Evolutionary conservation across 306 rosid species (phyloP), one percentile per base, ranked within the genome.

Genomic region (Cyamopsis tetragonoloba): DNA sequence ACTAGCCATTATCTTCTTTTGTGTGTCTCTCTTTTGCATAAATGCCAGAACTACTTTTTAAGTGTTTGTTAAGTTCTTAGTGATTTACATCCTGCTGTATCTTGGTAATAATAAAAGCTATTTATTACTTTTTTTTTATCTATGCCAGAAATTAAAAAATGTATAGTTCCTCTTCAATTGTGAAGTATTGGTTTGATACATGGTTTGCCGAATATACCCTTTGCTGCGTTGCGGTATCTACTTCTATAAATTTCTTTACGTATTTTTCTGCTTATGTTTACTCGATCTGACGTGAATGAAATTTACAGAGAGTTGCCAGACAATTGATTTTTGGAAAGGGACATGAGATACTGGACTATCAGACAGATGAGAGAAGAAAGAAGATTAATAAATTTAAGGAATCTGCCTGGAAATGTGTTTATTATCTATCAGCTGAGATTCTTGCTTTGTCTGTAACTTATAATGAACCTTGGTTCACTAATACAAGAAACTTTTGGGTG

Each of bases 341-440:
- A 6, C 59, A 65, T 46, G 77, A 47, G 69, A 69, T 1, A 74
- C 63, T 63, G 68, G 84, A 87, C 79, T 54, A 58, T 42, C 39
- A 78, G 60, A 76, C 88, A 0, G 83, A 66, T 5, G 96, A 88
- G 20, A 86, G 79, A 69, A 80, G 71, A 68, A 95, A 84, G 83
- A 95, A 77, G 82, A 95, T 95, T 20, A 85, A 81, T 41, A 95
- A 95, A 53, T 90, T 95, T 48, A 95, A 95, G 82, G 99, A 95
- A 72, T 95, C 99, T 8, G 99, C 97, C 13, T 95, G 99, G 99
- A 95, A 95, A 80, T 95, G 92, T 73, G 42, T 90, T 73, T 95
- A 89, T 80, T 95, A 50, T 85, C 91, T 95, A 28, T 85, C 97
- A 19, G 91, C 96, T 9, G 99, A 90, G 86, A 0, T 91, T 65